phyloP scores from a whole-genome alignment of 2,329 filamentous ascomycete species.

The Volutella citrinella region DNA sequence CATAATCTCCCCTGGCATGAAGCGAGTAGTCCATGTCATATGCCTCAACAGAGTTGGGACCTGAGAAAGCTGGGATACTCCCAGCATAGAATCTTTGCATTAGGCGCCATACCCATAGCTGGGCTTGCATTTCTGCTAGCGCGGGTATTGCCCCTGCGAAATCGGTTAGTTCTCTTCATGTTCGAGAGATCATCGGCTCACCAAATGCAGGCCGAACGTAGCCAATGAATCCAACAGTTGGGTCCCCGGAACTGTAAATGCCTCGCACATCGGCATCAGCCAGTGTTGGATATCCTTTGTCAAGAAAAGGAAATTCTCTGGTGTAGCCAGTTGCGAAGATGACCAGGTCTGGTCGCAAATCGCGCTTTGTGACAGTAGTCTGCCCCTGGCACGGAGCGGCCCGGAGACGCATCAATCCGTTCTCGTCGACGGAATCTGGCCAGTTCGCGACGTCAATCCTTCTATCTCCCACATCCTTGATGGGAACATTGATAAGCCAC shows the following conservation, averaged over 20 bases:
- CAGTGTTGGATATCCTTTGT: constrained; percentile 38
- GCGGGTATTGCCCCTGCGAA: constrained; percentile 44
- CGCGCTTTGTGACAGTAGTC: constrained; percentile 18
- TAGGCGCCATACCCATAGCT: constrained; percentile 43
- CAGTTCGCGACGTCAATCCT: constrained; percentile 43
- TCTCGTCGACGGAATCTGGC: constrained; percentile 35
- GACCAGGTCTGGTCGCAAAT: constrained; percentile 40
- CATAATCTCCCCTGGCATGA: constrained; percentile 30
- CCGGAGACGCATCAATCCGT: constrained; percentile 36
- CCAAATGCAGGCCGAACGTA: constrained; percentile 45
- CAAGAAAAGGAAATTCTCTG: constrained; percentile 39
- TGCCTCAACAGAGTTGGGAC: constrained; percentile 22
- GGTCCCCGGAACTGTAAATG: constrained; percentile 43
- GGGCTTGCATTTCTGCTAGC: constrained; percentile 46
- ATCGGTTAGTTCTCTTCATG: accelerated
- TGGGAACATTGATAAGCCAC: constrained; percentile 36
- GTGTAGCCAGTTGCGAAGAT: constrained; percentile 47
- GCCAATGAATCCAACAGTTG: constrained; percentile 43
- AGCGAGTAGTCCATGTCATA: constrained; percentile 42
- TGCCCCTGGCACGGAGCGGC: constrained; percentile 27
- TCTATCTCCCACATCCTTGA: constrained; percentile 35
- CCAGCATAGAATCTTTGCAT: constrained; percentile 28
- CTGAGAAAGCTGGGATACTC: constrained; percentile 11
- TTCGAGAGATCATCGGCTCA: constrained; percentile 9
- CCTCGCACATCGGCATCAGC: constrained; percentile 49